phyloP scores from a whole-genome alignment of 768 basidiomycete species.

The Sistotremastrum niveocremeum region DNA sequence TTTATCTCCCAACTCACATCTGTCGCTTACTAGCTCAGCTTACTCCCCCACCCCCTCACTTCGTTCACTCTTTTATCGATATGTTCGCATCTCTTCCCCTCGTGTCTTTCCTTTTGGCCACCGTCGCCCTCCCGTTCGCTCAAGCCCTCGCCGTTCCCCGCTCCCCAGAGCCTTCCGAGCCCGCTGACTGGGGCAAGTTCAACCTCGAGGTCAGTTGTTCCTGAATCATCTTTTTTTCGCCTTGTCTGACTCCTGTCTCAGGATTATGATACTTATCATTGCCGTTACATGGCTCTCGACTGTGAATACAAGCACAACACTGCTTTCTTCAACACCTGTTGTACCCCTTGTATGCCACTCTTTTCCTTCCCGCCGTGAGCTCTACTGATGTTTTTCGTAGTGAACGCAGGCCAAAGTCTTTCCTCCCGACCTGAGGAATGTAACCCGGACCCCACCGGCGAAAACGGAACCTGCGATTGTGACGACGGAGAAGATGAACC shows the following conservation, averaged over 20 bases:
- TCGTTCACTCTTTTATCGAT: slow-evolving; percentile 1
- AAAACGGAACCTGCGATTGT: slow-evolving; percentile 7
- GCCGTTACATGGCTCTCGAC: slow-evolving; percentile 44
- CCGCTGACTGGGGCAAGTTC: slow-evolving; percentile 29
- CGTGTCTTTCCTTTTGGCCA: slow-evolving; percentile 15
- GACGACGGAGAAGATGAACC: slow-evolving; percentile 7
- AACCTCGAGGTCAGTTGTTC: slow-evolving; percentile 29
- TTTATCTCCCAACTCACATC: slow-evolving; percentile 14
- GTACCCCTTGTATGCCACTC: slow-evolving; percentile 14
- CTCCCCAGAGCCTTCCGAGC: slow-evolving; percentile 17
- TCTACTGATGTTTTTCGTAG: no score
- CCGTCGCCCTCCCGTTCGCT: slow-evolving; percentile 29
- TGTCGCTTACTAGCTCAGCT: slow-evolving; percentile 28
- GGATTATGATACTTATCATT: slow-evolving; percentile 44
- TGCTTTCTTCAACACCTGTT: slow-evolving; percentile 23
- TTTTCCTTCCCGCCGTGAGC: no score
- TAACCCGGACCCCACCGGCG: slow-evolving; percentile 22
- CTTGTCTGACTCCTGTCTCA: slow-evolving; percentile 12
- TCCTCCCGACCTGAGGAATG: slow-evolving; percentile 15
- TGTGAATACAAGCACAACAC: slow-evolving; percentile 31
- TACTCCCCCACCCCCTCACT: slow-evolving; percentile 30
- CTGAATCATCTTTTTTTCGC: background rate
- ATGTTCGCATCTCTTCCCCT: slow-evolving; percentile 6
- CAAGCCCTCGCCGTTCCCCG: slow-evolving; percentile 10
- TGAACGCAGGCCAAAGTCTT: no score